phyloP scores from a whole-genome alignment of 2,329 filamentous ascomycete genomes.

The Xylaria sp. region DNA sequence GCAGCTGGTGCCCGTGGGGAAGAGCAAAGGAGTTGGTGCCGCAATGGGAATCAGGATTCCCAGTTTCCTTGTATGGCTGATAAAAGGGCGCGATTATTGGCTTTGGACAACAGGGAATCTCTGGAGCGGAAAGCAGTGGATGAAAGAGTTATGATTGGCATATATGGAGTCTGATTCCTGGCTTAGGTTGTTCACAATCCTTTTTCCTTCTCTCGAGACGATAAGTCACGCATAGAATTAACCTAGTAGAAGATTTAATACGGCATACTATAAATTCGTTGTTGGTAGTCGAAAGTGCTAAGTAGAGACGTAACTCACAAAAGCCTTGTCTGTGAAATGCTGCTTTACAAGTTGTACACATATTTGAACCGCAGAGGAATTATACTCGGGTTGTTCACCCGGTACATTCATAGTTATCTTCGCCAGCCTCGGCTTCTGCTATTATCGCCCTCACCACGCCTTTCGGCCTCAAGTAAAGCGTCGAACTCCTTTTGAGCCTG shows the following conservation, averaged over 20 bases:
- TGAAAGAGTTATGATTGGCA: constrained; percentile 44
- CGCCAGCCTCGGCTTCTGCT: constrained; percentile 15
- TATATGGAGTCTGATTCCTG: background rate
- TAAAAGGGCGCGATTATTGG: constrained; percentile 60
- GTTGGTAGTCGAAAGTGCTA: background rate
- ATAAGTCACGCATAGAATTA: background rate
- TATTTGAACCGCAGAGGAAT: background rate
- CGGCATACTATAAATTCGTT: background rate
- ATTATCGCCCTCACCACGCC: constrained; percentile 29
- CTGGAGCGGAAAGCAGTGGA: constrained; percentile 59
- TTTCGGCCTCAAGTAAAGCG: constrained; percentile 53
- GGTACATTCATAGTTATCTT: background rate
- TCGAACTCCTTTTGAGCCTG: constrained; percentile 60
- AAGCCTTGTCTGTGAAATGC: background rate
- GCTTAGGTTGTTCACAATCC: background rate
- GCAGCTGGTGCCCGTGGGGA: constrained; percentile 55
- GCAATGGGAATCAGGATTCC: constrained; percentile 51
- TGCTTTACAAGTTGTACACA: constrained; percentile 11
- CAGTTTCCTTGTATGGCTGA: constrained; percentile 53
- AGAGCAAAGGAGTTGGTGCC: constrained; percentile 51
- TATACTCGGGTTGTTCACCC: background rate
- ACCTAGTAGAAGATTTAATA: constrained; percentile 8
- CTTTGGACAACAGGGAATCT: constrained; percentile 53
- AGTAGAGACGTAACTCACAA: background rate
- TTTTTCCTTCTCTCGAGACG: background rate